Evolutionary conservation across 768 basidiomycete genomes (phyloP), one percentile per base, ranked within the genome.

Genomic region (Russula olivacea): DNA sequence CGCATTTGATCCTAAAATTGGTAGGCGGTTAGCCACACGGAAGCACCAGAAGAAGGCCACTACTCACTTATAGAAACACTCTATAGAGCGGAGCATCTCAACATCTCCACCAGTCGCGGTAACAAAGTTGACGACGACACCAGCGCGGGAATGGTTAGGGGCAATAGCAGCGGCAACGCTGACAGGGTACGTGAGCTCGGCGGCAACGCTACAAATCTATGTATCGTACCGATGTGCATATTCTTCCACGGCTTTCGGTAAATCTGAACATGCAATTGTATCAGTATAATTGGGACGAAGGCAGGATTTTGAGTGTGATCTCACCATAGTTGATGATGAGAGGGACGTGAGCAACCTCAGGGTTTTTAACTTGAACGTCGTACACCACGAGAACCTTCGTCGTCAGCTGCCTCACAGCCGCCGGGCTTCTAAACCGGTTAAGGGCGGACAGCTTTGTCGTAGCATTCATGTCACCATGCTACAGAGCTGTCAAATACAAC

Each of bases 81-180:
- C 96, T 80, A 98, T 98, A 69, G 91, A 91, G 71, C 96, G 84
- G 66, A 98, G 78, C 94, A 98, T 97, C 78, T 98, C 96, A 59
- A 98, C 95, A 73, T 98, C 96, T 47, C 94, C 95, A 34, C 95
- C 94, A 15, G 93, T 94, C 59, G 95, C 96, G 61, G 95, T 97
- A 65, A 98, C 95, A 69, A 98, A 94, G 74, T 96, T 98, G 71
- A 99, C 83, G 64, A 97, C 83, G 58, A 98, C 90, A 32, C 96
- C 97, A 59, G 93, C 89, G 57, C 93, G 87, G 45, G 87, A 82
- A 72, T 92, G 89, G 74, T 72, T 87, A 53, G 90, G 83, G n/a
- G 91, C 87, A 69, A 92, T 87, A 58, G 93, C 93, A 59, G 91
- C 87, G 21, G 91, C 84, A 68, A 94, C 91, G 58, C 91, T 93